Evolutionary conservation across 2,329 filamentous ascomycete genomes (phyloP), one percentile per base, ranked within the genome.

Genomic region (Arthrobotrys iridis): DNA sequence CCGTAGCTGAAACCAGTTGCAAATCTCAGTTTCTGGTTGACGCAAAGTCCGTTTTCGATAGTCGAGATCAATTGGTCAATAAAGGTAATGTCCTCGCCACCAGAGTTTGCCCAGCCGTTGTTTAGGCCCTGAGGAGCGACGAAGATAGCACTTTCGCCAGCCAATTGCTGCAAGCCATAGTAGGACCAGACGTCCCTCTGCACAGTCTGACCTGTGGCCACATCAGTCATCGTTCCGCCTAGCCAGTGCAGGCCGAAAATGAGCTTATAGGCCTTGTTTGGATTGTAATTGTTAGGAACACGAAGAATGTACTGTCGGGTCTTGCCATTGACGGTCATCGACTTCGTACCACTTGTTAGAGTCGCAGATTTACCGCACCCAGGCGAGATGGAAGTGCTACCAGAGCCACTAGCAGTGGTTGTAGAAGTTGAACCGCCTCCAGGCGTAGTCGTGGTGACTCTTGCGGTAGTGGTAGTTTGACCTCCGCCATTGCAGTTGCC

Each of bases 1-100:
- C 84, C 83, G 77, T 83, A 84, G 72, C 82, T 83, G 79, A 83
- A 85, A n/a, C 83, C 83, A 0, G 83, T 83, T 24, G 83, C 80
- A 78, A 84, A 85, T 65, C 83, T 80, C 60, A 82, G 81, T 45
- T 79, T 79, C 67, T 82, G 79, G 70, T 85, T 81, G 26, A 85
- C 79, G 73, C 84, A 85, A 41, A 85, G 82, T 24, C 82, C 80
- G 4, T 78, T 76, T 73, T 84, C 81, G 28, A 84, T 79, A 7
- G 79, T 79, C 26, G 80, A 78, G 35, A 84, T 77, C 60, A 85
- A 82, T 3, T 78, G 76, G 41, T 84, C 81, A 37, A 84, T 79
- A 67, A 85, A 84, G 0, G 79, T 79, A 41, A 84, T 77, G 59
- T 85, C 84, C 50, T 84, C 81, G 10, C 83, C 83, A 58, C 80